Base-by-base conservation (phyloP, 1,284 basidiomycete genomes). In the Ustilago tritici region DNA sequence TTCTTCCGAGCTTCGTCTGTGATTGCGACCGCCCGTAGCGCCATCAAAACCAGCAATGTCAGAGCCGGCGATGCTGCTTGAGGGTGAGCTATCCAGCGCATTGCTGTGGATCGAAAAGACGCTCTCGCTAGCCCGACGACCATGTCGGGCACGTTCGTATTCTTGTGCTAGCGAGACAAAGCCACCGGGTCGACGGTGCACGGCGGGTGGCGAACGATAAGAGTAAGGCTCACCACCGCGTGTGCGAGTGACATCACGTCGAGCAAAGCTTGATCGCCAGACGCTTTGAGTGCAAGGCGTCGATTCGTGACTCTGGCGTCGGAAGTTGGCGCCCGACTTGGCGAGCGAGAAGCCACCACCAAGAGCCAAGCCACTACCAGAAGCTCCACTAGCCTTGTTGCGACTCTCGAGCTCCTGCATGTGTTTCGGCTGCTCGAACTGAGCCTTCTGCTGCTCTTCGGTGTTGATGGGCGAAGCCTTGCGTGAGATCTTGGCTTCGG, bases 301-400 rank as follows among this genome's bases (percentile, higher is more conserved):
- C 1, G 46, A 38, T 1, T 75, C 67, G 19, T 69, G 66, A 56
- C 59, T 61, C 67, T 70, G 66, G 19, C 61, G 46, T 15, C 69
- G 61, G 19, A 77, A 77, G 52, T 77, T 73, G 31, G 66, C 64
- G 4, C 75, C 75, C 2, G 67, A 73, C 58, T 73, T 77, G 53
- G 70, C 70, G 8, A 77, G 59, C 40, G 75, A 77, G 32, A 77
- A 77, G 31, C 75, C 75, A 7, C 75, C 75, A n/a, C 75, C 75
- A 1, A 77, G 59, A 4, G 75, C 75, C 6, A 77, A 49, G 7
- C 75, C 75, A 17, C 57, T 67, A 7, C 75, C 75, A 3, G 46
- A 23, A 9, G 47, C n/a, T 1, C 53, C 47, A 14, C n/a, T 56
- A 7, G 34, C 43, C 17, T 43, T 61, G 17, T 49, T 54, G 31